Evolutionary conservation across 768 basidiomycete species (phyloP), one percentile per base, ranked within the genome.

Genomic region (Lentinula boryana): DNA sequence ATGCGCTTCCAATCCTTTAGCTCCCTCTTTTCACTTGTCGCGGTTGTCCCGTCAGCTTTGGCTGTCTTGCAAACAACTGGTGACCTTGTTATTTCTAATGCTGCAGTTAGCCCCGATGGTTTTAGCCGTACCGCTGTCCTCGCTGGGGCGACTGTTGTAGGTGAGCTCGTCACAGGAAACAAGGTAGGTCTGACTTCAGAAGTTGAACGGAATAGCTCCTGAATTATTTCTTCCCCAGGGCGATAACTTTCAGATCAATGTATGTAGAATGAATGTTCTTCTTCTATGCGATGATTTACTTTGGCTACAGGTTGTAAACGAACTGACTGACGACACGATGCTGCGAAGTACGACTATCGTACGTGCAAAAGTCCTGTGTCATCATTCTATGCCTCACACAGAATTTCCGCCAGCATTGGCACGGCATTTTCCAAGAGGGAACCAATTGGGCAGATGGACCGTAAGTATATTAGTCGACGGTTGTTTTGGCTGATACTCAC

Each of bases 271-370:
- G 10, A 5, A 15, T 18, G 5, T 32, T n/a, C n/a, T 10, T 21
- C 13, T 12, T 8, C 53, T n/a, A 16, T 32, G 5, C 7, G 8
- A 4, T 8, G n/a, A 36, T 27, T 48, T 5, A 48, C 44, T 8
- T 16, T 38, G 4, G 13, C 27, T 50, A 38, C n/a, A 54, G 53
- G 53, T 80, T 16, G 66, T 66, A 48, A 75, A 81, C 61, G 36
- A 69, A 9, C 67, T 82, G 54, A 70, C 66, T 5, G 75, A 80
- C 52, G 62, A 63, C 6, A 70, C 73, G 15, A 76, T 76, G 75
- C 63, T 75, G 41, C 70, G 68, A n/a, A 72, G 69, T 23, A 80
- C 78, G 5, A 77, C 76, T 8, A 68, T 80, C 54, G 78, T 78
- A 68, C 49, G 74, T 50, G 38, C 35, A 54, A 27, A 33, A 33